Conservation (phyloP, 139 green algal genomes). For the Pseudopediastrum boryanum region DNA sequence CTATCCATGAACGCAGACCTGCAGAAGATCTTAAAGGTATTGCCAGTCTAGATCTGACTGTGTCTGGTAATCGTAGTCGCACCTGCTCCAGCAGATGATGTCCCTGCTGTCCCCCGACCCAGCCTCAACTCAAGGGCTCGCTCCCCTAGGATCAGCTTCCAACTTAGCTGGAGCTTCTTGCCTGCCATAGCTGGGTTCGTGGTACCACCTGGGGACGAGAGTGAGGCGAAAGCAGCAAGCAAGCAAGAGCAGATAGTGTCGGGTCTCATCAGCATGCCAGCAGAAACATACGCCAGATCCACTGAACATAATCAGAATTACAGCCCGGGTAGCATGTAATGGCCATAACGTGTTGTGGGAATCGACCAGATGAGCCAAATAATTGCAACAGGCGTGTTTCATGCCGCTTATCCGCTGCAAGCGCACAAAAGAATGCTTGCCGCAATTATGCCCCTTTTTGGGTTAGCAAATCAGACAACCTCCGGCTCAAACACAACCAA, state of each 20-base stretch:
- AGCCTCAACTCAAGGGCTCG: conserved; percentile 55
- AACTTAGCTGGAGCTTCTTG: conserved; percentile 53
- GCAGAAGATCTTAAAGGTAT: not conserved
- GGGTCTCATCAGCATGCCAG: not conserved
- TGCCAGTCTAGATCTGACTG: not conserved
- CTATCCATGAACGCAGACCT: not conserved
- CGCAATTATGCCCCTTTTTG: too few species aligned
- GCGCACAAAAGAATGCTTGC: too few species aligned
- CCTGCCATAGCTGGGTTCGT: not conserved
- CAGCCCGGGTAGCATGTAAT: not conserved
- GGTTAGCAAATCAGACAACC: not conserved
- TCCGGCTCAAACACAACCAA: not conserved
- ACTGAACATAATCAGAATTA: not conserved
- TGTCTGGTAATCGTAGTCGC: not conserved
- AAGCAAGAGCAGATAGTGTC: not conserved
- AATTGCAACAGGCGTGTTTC: too few species aligned
- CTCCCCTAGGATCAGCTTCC: conserved; percentile 64
- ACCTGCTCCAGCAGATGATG: not conserved
- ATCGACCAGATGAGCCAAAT: not conserved
- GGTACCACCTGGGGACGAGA: not conserved
- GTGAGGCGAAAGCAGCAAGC: too few species aligned
- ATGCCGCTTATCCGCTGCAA: too few species aligned
- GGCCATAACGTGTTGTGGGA: too few species aligned
- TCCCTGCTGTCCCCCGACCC: conserved; percentile 34
- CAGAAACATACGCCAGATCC: not conserved